Base-by-base conservation (phyloP, 1,139 yeast species). In the Hanseniaspora uvarum region DNA sequence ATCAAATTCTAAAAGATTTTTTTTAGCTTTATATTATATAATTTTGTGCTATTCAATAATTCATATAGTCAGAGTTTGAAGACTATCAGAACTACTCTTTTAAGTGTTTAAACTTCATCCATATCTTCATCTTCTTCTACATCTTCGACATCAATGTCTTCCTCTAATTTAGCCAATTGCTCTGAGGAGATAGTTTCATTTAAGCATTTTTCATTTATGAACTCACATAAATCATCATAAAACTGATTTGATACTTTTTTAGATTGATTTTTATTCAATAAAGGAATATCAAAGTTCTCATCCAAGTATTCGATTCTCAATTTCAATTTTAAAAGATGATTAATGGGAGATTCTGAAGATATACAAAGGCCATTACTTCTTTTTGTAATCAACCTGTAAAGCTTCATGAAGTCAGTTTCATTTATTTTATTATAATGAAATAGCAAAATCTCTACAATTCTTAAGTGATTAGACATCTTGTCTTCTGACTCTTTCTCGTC, bases 1-100 rank as follows among this genome's bases (percentile, higher is more conserved):
- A 86, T 61, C 83, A 78, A 59, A 73, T 77, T 34, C 77, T 86
- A 62, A 68, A 68, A 56, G 77, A 76, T 36, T 83, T 75, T 64
- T 80, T 76, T 60, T 68, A 60, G 8, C 18, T n/a, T 23, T 23
- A 30, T 14, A 39, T 7, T 24, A 38, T 19, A 38, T 21, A 19
- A 2, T 4, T 21, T 19, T 21, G 16, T 38, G 16, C n/a, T n/a
- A n/a, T n/a, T n/a, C n/a, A n/a, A n/a, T n/a, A n/a, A n/a, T n/a
- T n/a, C n/a, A n/a, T n/a, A n/a, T n/a, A n/a, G n/a, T n/a, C n/a
- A n/a, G n/a, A n/a, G n/a, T n/a, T n/a, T n/a, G n/a, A n/a, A n/a
- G 31, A 28, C 8, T 28, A 28, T 12, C 8, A 28, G 11, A 28
- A 12, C 31, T 12, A 28, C n/a, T 28, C 31, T 28, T 52, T 30